Evolutionary conservation across 75 land plant genomes (phyloP).

Genomic region (Gnetum montanum): DNA sequence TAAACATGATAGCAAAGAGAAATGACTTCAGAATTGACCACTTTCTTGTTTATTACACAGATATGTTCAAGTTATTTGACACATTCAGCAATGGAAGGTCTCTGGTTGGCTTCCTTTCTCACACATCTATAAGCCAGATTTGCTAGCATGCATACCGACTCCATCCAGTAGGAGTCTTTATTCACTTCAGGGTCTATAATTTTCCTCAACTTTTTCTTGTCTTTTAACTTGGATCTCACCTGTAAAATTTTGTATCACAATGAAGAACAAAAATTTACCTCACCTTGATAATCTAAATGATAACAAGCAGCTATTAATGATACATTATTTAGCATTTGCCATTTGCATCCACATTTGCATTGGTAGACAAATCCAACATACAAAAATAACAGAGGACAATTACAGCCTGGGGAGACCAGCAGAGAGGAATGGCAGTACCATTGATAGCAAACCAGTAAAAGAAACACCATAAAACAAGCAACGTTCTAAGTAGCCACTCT

Average conservation of each 20-base stretch:
- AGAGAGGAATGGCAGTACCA: too few species aligned
- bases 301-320: too few species aligned
- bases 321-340: too few species aligned
- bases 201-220: constrained; percentile 51
- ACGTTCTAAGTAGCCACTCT: too few species aligned
- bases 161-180: constrained; percentile 45
- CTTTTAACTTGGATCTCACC: constrained; percentile 52
- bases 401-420: too few species aligned
- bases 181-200: constrained; percentile 59
- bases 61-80: constrained; percentile 59
- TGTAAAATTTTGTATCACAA: constrained; percentile 7
- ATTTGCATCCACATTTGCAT: too few species aligned
- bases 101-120: constrained; percentile 37
- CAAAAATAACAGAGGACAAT: too few species aligned
- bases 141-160: constrained; percentile 51
- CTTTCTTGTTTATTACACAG: constrained; percentile 23
- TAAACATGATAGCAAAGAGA: constrained; percentile 4
- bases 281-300: too few species aligned
- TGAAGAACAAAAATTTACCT: constrained; percentile 1
- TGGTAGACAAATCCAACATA: too few species aligned
- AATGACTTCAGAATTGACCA: constrained; percentile 5
- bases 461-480: too few species aligned
- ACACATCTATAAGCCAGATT: constrained; percentile 69
- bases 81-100: constrained; percentile 72
- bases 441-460: too few species aligned